Percentiles rank a stretch among this genome's conserved stretches.
These are phyloP conservation scores for Zygoascus sp. DNA, from an alignment of 1,139 yeast species.

Conservation along the genomic window DNA sequence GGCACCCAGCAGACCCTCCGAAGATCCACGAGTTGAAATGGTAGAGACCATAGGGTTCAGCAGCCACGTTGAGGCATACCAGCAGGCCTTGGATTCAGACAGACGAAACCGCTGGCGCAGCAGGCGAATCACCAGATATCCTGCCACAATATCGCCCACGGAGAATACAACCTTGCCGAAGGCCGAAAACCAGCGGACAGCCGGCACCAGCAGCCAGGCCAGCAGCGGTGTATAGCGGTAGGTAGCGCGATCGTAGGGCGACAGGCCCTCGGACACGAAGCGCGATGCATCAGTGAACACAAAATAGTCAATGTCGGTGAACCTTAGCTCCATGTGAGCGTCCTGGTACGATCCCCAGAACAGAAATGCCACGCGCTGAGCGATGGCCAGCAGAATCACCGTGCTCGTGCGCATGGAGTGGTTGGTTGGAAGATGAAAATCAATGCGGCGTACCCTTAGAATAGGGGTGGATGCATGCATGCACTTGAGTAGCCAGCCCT, in stretches of 20 bases:
- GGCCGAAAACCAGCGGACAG: constrained; percentile 46
- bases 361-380: constrained; percentile 57
- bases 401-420: constrained; percentile 15
- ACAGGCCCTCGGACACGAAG: constrained; percentile 55
- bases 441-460: background rate
- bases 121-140: constrained; percentile 54
- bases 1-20: constrained; percentile 84
- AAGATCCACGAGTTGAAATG: constrained; percentile 88
- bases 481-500: too few relatives aligned
- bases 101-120: constrained; percentile 33
- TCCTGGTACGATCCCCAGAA: constrained; percentile 88
- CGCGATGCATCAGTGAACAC: constrained; percentile 90
- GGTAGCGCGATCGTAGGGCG: constrained; percentile 83
- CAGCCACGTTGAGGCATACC: constrained; percentile 68
- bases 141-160: constrained; percentile 75
- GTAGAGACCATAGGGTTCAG: constrained; percentile 94
- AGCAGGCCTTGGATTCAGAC: constrained; percentile 34
- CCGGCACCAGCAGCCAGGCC: constrained; percentile 78
- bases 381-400: constrained; percentile 17
- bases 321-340: constrained; percentile 67
- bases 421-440: background rate
- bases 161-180: constrained; percentile 81
- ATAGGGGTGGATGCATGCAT: too few relatives aligned
- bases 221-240: constrained; percentile 89
- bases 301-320: constrained; percentile 89